These are phyloP conservation scores for Scytalidium lignicola DNA, from an alignment of 2,329 filamentous ascomycete species.

Conservation along the genomic window DNA sequence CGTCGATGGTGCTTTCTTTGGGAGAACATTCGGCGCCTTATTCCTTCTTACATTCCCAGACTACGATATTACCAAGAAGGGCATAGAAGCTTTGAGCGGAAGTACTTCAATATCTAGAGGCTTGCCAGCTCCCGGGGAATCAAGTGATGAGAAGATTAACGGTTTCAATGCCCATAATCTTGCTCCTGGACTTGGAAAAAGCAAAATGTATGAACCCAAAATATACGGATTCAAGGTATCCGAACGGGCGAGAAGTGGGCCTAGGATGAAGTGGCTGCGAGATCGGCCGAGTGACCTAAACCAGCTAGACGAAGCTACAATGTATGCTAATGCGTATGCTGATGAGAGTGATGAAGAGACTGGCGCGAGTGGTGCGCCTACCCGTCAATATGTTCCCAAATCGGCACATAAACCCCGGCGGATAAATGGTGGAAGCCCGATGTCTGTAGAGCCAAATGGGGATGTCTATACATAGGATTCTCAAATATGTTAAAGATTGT, in stretches of 20 bases:
- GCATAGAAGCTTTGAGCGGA: constrained; percentile 50
- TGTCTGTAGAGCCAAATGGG: constrained; percentile 25
- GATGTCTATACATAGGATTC: constrained; percentile 6
- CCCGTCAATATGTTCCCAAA: constrained; percentile 5
- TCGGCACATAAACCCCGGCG: constrained; percentile 1
- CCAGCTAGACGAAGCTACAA: constrained; percentile 75
- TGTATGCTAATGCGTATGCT: constrained; percentile 45
- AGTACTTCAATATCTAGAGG: constrained; percentile 15
- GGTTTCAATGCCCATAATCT: constrained; percentile 84
- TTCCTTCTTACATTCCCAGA: constrained; percentile 99
- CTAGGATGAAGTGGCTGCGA: constrained; percentile 94
- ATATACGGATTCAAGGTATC: constrained; percentile 97
- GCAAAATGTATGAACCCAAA: constrained; percentile 85
- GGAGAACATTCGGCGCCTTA: constrained; percentile 91
- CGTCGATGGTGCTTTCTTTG: constrained; percentile 96
- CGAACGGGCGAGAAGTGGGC: constrained; percentile 82
- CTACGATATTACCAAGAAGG: constrained; percentile 76
- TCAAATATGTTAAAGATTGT: background rate
- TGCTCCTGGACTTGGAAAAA: constrained; percentile 75
- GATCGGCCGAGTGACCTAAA: constrained; percentile 74
- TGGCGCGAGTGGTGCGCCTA: constrained; percentile 25
- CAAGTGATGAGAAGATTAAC: constrained; percentile 59
- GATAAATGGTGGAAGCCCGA: constrained; percentile 25
- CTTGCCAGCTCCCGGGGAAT: constrained; percentile 35
- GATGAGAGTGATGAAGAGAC: constrained; percentile 52